phyloP scores from a whole-genome alignment of 1,284 basidiomycete species.

The Tilletia walkeri region DNA sequence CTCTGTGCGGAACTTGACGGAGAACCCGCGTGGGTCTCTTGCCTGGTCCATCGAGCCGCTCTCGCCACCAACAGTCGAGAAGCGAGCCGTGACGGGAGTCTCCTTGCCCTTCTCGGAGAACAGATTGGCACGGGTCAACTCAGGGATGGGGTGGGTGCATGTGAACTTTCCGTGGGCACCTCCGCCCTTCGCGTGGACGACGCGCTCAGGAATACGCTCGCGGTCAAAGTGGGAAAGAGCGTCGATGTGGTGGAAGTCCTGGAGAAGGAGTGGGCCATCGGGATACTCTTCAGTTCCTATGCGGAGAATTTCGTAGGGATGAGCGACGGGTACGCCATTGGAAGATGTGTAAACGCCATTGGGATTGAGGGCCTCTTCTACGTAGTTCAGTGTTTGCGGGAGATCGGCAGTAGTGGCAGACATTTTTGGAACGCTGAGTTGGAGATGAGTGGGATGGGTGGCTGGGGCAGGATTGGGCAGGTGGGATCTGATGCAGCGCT shows the following conservation, averaged over 20 bases:
- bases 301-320: conserved; percentile 74
- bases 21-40: conserved; percentile 39
- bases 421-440: too few species aligned
- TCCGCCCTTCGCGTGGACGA: conserved; percentile 47
- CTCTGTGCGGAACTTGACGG: conserved; percentile 39
- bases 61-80: conserved; percentile 44
- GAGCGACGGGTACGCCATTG: conserved; percentile 45
- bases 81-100: conserved; percentile 34
- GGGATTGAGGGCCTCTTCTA: too few species aligned
- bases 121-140: conserved; percentile 31
- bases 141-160: conserved; percentile 39
- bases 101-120: conserved; percentile 29
- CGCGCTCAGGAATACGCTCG: conserved; percentile 51
- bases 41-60: conserved; percentile 35
- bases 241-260: conserved; percentile 57
- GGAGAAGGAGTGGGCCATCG: conserved; percentile 58
- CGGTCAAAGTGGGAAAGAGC: conserved; percentile 30
- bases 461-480: too few species aligned
- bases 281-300: too few species aligned
- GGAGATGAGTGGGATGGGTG: too few species aligned
- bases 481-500: too few species aligned
- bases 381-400: too few species aligned
- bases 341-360: conserved; percentile 33
- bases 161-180: conserved; percentile 42
- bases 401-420: too few species aligned